Base-by-base conservation (phyloP, 2,329 filamentous ascomycete genomes). In the Fusarium sambucinum region DNA sequence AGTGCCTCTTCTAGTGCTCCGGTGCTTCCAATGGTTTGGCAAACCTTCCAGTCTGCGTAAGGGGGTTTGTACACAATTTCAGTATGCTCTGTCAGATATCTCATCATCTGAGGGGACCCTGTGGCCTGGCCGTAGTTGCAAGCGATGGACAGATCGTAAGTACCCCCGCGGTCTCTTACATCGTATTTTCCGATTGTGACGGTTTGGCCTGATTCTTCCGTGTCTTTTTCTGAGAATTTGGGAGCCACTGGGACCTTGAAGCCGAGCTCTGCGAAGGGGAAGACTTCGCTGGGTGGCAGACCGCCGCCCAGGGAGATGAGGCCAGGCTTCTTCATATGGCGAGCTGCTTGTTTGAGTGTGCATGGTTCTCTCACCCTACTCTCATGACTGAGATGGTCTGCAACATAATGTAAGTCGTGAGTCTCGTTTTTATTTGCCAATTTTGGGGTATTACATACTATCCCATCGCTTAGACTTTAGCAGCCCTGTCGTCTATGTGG, bases 291-390 rank as follows among this genome's bases (percentile, higher is more conserved):
- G 16, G 93, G 94, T 6, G 96, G 96, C 21, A 99, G 59, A 5
- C 96, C 96, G 52, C 96, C 96, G 56, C 96, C 96, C 3, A 99
- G 89, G 2, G 94, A 97, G 76, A 99, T 96, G 61, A 97, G 81
- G 17, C 92, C 94, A 1, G 94, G 93, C 38, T 86, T 92, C 75
- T 91, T 91, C 54, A 98, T 86, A 77, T 90, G 91, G 57, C 86
- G 87, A 44, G 94, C 94, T 7, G 94, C 94, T 63, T 86, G 85
- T 80, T 98, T 98, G 63, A 98, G 83, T n/a, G 90, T 90, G 68
- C 87, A 92, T 33, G 85, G 89, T 78, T 87, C 79, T 52, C 88
- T 83, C 21, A 85, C 77, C 59, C 84, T 83, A 65, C 87, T 87
- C 77, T 95, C 92, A 11, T 80, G 70, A 29, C 83, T 91, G 46